Evolutionary conservation across 768 basidiomycete genomes (phyloP), one percentile per base, ranked within the genome.

Genomic region (Serendipita sp.): DNA sequence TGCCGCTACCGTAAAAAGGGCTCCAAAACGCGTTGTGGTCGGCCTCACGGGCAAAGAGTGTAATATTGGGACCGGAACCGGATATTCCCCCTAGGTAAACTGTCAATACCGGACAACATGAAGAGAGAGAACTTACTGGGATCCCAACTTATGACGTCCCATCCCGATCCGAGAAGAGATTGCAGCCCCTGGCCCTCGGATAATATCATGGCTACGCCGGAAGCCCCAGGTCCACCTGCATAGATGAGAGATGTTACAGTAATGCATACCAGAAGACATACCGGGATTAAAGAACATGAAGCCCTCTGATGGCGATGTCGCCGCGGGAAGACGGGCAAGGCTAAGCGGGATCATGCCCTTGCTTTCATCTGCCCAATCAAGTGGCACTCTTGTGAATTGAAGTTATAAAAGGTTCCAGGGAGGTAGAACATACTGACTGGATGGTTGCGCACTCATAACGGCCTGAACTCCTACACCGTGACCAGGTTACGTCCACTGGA

Each of bases 251-350:
- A 42, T 42, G 42, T 42, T 11, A 11, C 42, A 11, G 11, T 42
- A 11, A 20, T 20, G 42, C n/a, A 38, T 14, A n/a, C 9, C 9
- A 48, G 45, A 48, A 9, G n/a, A 20, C 45, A 20, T 48, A n/a
- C 45, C 45, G 11, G 53, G 53, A 24, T 58, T 58, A n/a, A 28
- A 17, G 53, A 58, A 58, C 53, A 58, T 58, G 31, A 20, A 58
- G 17, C 53, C 53, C 28, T 58, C 53, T 31, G 17, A 24, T 33
- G 13, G 20, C 1, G 20, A 9, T n/a, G 20, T 58, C 9, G 11
- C 4, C 22, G 53, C 53, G 11, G 53, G 53, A 58, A 58, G 22
- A 22, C 53, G 13, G 30, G 31, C 13, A n/a, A 58, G 24, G 4
- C 17, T 7, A 33, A 58, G 13, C 11, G 53, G 22, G 20, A 33